These are phyloP conservation scores for Phytopythium helicoides DNA, from an alignment of 352 stramenopile genomes.

Conservation along the genomic window DNA sequence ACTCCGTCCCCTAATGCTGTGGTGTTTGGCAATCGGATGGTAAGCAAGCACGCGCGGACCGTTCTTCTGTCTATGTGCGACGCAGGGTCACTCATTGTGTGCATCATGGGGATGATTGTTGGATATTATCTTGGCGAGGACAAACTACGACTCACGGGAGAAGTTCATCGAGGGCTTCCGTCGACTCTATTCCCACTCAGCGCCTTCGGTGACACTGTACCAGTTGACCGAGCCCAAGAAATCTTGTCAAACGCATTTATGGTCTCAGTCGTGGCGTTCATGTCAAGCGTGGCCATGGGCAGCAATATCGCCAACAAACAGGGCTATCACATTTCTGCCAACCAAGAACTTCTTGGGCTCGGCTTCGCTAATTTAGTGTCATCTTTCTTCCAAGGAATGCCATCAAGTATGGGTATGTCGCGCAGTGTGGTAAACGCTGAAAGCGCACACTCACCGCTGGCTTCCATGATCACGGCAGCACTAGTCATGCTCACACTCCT, in stretches of 20 bases:
- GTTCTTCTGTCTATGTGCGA: constrained; percentile 49
- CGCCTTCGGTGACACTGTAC: constrained; percentile 38
- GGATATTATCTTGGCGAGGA: constrained; percentile 61
- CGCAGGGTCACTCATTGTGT: constrained; percentile 75
- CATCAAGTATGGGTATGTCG: constrained; percentile 87
- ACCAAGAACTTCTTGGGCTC: constrained; percentile 90
- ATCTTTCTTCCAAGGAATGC: constrained; percentile 89
- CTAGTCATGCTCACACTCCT: constrained; percentile 90
- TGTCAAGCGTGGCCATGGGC: constrained; percentile 89
- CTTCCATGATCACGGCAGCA: constrained; percentile 84
- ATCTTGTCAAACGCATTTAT: constrained; percentile 73
- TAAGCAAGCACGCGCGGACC: constrained; percentile 33
- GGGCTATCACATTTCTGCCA: constrained; percentile 76
- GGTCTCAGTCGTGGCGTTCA: constrained; percentile 91
- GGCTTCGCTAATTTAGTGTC: constrained; percentile 89
- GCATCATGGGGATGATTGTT: constrained; percentile 63
- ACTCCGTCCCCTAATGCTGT: background rate
- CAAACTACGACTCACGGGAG: constrained; percentile 68
- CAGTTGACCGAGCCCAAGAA: constrained; percentile 44
- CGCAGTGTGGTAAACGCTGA: constrained; percentile 91
- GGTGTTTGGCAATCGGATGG: constrained; percentile 1
- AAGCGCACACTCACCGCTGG: constrained; percentile 83
- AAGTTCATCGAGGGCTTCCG: constrained; percentile 75
- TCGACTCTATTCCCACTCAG: constrained; percentile 42
- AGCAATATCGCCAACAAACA: constrained; percentile 83